These are phyloP conservation scores for Mycena maculata DNA, from an alignment of 768 basidiomycete genomes.

Conservation along the genomic window DNA sequence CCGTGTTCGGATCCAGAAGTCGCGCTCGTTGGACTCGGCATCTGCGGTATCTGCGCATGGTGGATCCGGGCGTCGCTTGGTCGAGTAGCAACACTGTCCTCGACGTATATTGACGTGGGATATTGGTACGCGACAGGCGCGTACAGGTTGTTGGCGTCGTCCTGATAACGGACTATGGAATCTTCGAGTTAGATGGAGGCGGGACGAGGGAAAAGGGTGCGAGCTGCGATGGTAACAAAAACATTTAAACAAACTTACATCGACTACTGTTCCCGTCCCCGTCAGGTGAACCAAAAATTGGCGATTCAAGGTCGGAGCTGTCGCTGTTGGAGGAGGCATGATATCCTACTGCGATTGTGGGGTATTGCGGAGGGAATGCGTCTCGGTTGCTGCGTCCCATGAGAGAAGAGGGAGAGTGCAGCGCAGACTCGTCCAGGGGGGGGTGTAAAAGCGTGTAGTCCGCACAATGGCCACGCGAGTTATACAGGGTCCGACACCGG, in stretches of 20 bases:
- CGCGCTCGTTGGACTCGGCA: constrained; percentile 34
- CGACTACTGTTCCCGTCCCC: constrained; percentile 59
- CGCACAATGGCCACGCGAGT: constrained; percentile 35
- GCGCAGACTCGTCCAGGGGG: neutral
- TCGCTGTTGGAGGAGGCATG: constrained; percentile 64
- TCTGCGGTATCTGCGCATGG: constrained; percentile 21
- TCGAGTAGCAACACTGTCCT: constrained; percentile 27
- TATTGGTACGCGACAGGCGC: constrained; percentile 27
- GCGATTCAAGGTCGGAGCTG: constrained; percentile 80
- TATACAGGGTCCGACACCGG: constrained; percentile 26
- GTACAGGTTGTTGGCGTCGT: constrained; percentile 40
- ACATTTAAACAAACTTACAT: constrained; percentile 63
- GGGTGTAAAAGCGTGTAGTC: constrained; percentile 22
- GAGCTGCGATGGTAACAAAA: constrained; percentile 58
- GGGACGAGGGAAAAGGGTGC: constrained; percentile 51
- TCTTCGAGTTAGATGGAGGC: constrained; percentile 51
- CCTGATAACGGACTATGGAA: constrained; percentile 76
- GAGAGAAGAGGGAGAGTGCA: constrained; percentile 22
- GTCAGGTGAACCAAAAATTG: constrained; percentile 66
- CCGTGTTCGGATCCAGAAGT: constrained; percentile 33
- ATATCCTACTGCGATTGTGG: neutral
- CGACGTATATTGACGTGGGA: constrained; percentile 37
- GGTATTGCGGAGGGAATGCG: neutral
- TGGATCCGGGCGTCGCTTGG: constrained; percentile 16
- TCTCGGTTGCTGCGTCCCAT: constrained; percentile 25